phyloP scores from a whole-genome alignment of 179 eudicot species.

The Silene coronaria region DNA sequence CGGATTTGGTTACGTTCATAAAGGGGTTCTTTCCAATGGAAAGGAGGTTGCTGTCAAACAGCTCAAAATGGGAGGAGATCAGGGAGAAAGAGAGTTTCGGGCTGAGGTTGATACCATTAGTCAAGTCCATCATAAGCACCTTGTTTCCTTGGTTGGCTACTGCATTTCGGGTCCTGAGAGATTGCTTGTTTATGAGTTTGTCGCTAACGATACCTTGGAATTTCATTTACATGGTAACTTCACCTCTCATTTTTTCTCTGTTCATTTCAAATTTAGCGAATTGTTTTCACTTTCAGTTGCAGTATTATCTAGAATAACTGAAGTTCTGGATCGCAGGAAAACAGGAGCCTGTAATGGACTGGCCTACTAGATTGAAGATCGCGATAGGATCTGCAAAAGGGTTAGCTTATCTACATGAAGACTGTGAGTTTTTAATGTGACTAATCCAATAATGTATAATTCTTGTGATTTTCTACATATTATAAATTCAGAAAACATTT shows the following conservation, averaged over 20 bases:
- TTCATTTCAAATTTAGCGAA: neutral
- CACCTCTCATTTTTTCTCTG: neutral
- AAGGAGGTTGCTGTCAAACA: constrained; percentile 49
- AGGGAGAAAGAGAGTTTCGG: constrained; percentile 41
- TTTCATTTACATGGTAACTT: constrained; percentile 48
- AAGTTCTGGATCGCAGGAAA: constrained; percentile 26
- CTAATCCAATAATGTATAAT: neutral
- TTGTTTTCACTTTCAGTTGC: neutral
- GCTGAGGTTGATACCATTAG: constrained; percentile 51
- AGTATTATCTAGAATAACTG: neutral
- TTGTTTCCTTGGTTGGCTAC: constrained; percentile 48
- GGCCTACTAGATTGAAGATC: constrained; percentile 43
- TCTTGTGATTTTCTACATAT: neutral
- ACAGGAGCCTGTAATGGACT: constrained; percentile 38
- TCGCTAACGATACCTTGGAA: constrained; percentile 43
- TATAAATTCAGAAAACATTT: neutral
- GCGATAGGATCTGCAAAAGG: constrained; percentile 52
- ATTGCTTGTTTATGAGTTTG: constrained; percentile 49
- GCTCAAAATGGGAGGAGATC: constrained; percentile 43
- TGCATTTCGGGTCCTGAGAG: constrained; percentile 44
- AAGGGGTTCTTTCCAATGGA: constrained; percentile 44
- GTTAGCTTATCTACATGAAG: constrained; percentile 54
- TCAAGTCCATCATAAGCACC: constrained; percentile 52
- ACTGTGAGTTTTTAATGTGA: constrained; percentile 31
- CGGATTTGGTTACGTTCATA: constrained; percentile 45